Evolutionary conservation across 163 green algal species (phyloP), one percentile per base, ranked within the genome.

Genomic region (Scenedesmus sp.): DNA sequence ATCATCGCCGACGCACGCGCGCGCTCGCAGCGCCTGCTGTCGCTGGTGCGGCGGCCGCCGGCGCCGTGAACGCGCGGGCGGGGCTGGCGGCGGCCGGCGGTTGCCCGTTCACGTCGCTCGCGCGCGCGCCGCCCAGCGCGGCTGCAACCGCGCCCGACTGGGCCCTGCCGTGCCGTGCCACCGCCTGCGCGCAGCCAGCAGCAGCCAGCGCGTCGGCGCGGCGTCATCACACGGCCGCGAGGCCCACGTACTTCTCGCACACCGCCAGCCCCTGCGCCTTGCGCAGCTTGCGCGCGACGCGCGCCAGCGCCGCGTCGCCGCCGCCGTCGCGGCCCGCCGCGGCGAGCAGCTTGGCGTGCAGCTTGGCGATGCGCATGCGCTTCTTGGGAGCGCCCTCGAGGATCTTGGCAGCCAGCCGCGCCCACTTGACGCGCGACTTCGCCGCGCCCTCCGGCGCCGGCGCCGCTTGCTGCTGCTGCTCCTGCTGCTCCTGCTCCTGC

Each of bases 361-460:
- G 75, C 75, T 86, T 84, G 56, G 77, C 71, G 2, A 88, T 53
- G 9, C 71, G 66, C 53, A 88, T 60, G 29, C 75, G 75, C 56
- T 75, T 57, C 63, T 86, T 82, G 15, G 83, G 83, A 0, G 83
- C 83, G 48, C 72, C 80, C 17, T 78, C 70, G 4, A 88, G 60
- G 13, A 88, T 60, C 44, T 82, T 78, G 15, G 50, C 33, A n/a
- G 80, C 83, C 7, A 88, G 44, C 70, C 77, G 79, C 1, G 70
- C 64, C 83, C 83, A 88, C 31, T 86, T 86, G 0, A 84, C 77
- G 33, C 78, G 66, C 24, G 36, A n/a, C 58, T 64, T 69, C 18
- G 29, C 58, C 6, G 13, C 58, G 28, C 7, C 33, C n/a, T 47
- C 39, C 10, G 39, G 7, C 39, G 39, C 39, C 10, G 62, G 34